Conservation (phyloP, 1,284 basidiomycete species). For the Earliella scabrosa region DNA sequence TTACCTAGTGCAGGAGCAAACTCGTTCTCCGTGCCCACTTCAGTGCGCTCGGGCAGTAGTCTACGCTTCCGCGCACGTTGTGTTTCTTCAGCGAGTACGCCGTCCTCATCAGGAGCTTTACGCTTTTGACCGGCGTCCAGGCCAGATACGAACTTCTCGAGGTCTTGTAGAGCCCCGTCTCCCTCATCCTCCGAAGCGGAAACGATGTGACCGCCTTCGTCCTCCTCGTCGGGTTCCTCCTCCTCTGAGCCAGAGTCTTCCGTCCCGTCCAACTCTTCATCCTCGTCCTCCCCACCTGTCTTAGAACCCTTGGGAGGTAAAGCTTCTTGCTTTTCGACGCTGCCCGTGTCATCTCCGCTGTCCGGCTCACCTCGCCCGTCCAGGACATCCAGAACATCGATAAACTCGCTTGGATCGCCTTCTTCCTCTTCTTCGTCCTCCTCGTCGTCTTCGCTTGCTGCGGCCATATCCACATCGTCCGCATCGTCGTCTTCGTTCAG, state of each 20-base stretch:
- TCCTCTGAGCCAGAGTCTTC: neutral
- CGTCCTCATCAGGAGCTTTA: slow-evolving; percentile 54
- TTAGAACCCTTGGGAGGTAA: slow-evolving; percentile 4
- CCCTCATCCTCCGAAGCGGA: slow-evolving; percentile 65
- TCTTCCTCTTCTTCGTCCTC: slow-evolving; percentile 56
- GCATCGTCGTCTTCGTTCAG: slow-evolving; percentile 64
- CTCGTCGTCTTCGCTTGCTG: slow-evolving; percentile 30
- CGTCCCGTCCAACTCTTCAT: slow-evolving; percentile 13
- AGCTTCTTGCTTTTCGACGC: slow-evolving; percentile 19
- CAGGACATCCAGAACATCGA: slow-evolving; percentile 70
- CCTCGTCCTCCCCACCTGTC: slow-evolving; percentile 19
- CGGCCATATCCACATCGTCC: slow-evolving; percentile 37
- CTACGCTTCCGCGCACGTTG: slow-evolving; percentile 57
- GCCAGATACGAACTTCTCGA: slow-evolving; percentile 74
- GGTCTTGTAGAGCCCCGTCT: slow-evolving; percentile 61
- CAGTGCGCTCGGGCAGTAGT: slow-evolving; percentile 71
- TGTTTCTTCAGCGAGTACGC: slow-evolving; percentile 33
- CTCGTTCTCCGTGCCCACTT: slow-evolving; percentile 77
- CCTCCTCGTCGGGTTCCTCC: slow-evolving; percentile 42
- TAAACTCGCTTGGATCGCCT: slow-evolving; percentile 61
- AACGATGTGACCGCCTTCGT: slow-evolving; percentile 45
- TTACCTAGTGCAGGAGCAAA: slow-evolving; percentile 62
- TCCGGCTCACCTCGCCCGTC: slow-evolving; percentile 64
- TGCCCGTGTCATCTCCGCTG: slow-evolving; percentile 28
- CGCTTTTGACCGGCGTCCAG: slow-evolving; percentile 77